Conservation (phyloP, 2,329 filamentous ascomycete genomes). For the Colletotrichum scovillei region DNA sequence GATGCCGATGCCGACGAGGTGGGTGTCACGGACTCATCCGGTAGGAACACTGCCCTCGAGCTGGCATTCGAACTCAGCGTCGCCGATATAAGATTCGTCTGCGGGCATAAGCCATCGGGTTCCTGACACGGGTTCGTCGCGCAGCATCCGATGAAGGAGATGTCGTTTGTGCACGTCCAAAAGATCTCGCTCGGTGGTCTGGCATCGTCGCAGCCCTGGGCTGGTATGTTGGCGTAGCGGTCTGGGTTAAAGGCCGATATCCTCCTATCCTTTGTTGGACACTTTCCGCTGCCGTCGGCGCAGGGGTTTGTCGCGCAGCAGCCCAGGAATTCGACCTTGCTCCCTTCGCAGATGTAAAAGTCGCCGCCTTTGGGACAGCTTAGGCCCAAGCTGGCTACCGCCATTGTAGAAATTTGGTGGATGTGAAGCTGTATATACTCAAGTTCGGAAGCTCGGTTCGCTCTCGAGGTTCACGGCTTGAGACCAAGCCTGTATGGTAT, state of each 20-base stretch:
- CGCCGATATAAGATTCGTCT: constrained; percentile 39
- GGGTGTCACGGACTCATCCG: not conserved
- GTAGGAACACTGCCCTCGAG: constrained; percentile 34
- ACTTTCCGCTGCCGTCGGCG: constrained; percentile 43
- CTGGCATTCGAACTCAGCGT: constrained; percentile 39
- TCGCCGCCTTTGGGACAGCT: constrained; percentile 45
- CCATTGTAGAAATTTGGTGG: not conserved
- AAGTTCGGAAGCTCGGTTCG: not conserved
- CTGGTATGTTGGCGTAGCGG: constrained; percentile 41
- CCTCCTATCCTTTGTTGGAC: constrained; percentile 44
- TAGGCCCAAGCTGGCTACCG: constrained; percentile 39
- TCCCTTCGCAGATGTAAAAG: constrained; percentile 51
- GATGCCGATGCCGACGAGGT: not conserved
- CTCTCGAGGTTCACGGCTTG: not conserved
- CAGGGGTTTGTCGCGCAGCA: constrained; percentile 53
- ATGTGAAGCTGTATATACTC: not conserved
- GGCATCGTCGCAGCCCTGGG: constrained; percentile 46
- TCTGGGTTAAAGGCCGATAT: constrained; percentile 43
- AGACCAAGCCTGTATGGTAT: not conserved
- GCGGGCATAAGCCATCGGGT: constrained; percentile 40
- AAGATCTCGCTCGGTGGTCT: constrained; percentile 39
- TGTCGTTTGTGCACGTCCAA: constrained; percentile 46
- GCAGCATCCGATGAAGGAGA: constrained; percentile 55
- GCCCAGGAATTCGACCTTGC: constrained; percentile 50
- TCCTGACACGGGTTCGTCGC: constrained; percentile 45